Percentiles rank a stretch among this genome's conserved stretches.
phyloP scores from a whole-genome alignment of 2,329 filamentous ascomycete genomes.

The Helotiales sp. region DNA sequence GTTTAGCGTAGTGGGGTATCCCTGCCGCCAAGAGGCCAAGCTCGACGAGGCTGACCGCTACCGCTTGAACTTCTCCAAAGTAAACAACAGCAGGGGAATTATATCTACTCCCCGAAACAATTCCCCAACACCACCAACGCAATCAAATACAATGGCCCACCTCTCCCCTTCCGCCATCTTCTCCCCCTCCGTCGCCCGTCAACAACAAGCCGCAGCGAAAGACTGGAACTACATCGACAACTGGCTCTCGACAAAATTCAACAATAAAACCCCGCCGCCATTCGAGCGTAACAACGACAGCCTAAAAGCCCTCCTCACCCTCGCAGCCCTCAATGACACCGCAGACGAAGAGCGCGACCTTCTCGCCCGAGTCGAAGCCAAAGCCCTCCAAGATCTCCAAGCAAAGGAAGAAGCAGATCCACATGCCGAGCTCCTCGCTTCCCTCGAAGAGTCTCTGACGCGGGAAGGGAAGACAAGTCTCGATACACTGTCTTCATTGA shows the following conservation, averaged over 20 bases:
- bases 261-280: conserved; percentile 63
- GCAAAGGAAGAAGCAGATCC: conserved; percentile 44
- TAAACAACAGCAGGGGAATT: too few species aligned
- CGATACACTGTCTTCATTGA: conserved; percentile 61
- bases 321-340: conserved; percentile 77
- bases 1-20: not conserved
- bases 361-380: conserved; percentile 62
- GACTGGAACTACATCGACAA: conserved; percentile 89
- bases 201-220: conserved; percentile 80
- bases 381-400: conserved; percentile 60
- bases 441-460: conserved; percentile 59
- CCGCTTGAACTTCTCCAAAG: not conserved
- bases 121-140: not conserved
- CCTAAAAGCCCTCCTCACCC: conserved; percentile 72
- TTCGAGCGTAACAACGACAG: conserved; percentile 92
- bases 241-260: conserved; percentile 78
- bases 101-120: not conserved
- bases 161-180: conserved; percentile 60
- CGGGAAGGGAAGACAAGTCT: conserved; percentile 61
- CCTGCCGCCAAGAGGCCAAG: not conserved
- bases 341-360: conserved; percentile 73
- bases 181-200: conserved; percentile 71
- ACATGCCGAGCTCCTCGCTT: conserved; percentile 53
- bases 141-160: conserved; percentile 42
- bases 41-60: not conserved